Percentiles rank a stretch among this genome's conserved stretches.
Conservation (phyloP, 495 filamentous ascomycete genomes). For the Talaromyces proteolyticus region DNA sequence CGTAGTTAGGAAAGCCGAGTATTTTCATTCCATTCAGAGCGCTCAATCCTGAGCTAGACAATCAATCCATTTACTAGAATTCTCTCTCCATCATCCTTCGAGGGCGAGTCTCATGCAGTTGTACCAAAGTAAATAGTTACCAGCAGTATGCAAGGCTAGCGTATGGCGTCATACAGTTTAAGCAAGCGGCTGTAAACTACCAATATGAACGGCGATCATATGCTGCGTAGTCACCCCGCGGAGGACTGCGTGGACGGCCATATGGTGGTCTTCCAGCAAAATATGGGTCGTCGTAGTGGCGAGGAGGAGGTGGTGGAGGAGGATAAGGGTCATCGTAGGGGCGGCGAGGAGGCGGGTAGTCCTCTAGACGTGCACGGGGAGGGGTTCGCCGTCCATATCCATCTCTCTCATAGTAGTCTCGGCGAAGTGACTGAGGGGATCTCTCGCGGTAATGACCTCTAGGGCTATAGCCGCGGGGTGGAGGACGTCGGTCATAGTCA, state of each 20-base stretch:
- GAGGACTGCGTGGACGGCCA: conserved; percentile 37
- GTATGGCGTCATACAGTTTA: no score
- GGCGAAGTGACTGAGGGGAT: conserved; percentile 63
- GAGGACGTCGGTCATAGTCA: conserved; percentile 72
- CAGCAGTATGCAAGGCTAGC: background rate
- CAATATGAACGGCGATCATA: conserved; percentile 44
- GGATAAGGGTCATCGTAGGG: conserved; percentile 48
- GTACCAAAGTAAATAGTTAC: background rate
- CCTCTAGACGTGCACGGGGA: conserved; percentile 69
- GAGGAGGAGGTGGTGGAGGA: conserved; percentile 30
- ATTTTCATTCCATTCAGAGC: no score
- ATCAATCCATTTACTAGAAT: no score
- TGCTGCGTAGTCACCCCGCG: conserved; percentile 32
- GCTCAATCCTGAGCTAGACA: no score
- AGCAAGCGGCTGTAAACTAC: conserved; percentile 15
- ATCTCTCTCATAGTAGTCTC: conserved; percentile 78
- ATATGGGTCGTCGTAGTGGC: conserved; percentile 43
- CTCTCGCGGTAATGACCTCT: conserved; percentile 83
- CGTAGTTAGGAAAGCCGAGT: no score
- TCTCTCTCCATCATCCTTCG: background rate
- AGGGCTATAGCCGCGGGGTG: conserved; percentile 77
- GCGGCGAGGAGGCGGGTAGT: conserved; percentile 57
- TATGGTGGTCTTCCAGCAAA: conserved; percentile 35
- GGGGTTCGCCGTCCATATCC: conserved; percentile 63
- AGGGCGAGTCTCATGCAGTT: background rate